phyloP scores from a whole-genome alignment of 2,329 filamentous ascomycete genomes.

The Paraphaeosphaeria minitans region DNA sequence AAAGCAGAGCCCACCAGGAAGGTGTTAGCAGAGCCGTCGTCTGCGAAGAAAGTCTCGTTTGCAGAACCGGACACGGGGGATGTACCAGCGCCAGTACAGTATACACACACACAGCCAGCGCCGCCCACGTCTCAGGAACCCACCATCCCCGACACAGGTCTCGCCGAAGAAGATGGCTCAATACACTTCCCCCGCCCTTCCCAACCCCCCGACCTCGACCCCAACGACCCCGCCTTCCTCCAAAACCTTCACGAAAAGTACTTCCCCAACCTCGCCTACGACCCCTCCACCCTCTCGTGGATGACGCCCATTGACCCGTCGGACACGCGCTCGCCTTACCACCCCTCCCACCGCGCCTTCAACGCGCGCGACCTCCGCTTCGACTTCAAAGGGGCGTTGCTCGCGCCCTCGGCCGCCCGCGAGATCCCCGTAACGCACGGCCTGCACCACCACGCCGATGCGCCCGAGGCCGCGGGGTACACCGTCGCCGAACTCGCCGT shows the following conservation, averaged over 20 bases:
- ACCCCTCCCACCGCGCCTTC: conserved; percentile 74
- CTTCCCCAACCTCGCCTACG: conserved; percentile 84
- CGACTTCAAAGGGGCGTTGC: conserved; percentile 79
- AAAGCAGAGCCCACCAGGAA: conserved; percentile 30
- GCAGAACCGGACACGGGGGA: conserved; percentile 22
- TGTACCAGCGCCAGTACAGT: conserved; percentile 9
- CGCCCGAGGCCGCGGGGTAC: conserved; percentile 92
- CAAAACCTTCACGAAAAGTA: conserved; percentile 86
- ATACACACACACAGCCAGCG: conserved; percentile 10
- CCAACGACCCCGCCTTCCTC: conserved; percentile 81
- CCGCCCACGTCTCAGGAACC: conserved; percentile 60
- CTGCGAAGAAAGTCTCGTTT: conserved; percentile 37
- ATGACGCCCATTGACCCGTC: conserved; percentile 72
- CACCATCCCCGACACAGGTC: conserved; percentile 67
- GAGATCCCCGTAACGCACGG: conserved; percentile 77
- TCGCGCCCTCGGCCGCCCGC: conserved; percentile 77
- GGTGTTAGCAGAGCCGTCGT: no score
- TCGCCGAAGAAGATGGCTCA: conserved; percentile 25
- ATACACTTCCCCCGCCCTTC: conserved; percentile 66
- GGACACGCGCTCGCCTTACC: conserved; percentile 75
- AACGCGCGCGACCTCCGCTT: conserved; percentile 81
- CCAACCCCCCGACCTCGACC: conserved; percentile 76
- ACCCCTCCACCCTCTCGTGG: conserved; percentile 87
- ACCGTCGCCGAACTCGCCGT: conserved; percentile 85
- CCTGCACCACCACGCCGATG: conserved; percentile 90